phyloP scores from a whole-genome alignment of 1,284 basidiomycete species.

The Heterobasidion irregulare region DNA sequence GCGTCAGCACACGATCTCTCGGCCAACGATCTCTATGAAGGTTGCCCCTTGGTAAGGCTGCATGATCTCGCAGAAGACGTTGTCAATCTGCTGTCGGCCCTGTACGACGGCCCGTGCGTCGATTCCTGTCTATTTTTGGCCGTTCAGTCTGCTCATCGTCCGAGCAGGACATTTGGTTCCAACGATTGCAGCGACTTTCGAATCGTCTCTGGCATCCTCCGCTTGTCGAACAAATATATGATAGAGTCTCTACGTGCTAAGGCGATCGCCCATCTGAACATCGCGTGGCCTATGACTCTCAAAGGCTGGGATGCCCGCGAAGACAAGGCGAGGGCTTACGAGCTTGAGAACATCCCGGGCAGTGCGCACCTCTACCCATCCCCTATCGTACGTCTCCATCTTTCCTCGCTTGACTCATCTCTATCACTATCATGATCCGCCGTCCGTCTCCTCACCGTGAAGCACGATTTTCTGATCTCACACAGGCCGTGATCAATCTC shows the following conservation, averaged over 20 bases:
- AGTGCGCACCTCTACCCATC: conserved; percentile 47
- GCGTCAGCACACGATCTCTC: not conserved
- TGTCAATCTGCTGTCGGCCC: conserved; percentile 52
- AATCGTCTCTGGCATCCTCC: conserved; percentile 58
- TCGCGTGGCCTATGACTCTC: conserved; percentile 62
- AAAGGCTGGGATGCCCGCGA: conserved; percentile 67
- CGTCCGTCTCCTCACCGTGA: not conserved
- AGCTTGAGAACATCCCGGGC: conserved; percentile 35
- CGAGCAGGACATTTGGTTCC: conserved; percentile 44
- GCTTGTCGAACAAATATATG: conserved; percentile 65
- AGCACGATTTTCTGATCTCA: not conserved
- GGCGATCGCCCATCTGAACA: conserved; percentile 52
- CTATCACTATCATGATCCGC: conserved; percentile 1
- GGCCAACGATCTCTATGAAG: conserved; percentile 19
- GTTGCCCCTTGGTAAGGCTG: conserved; percentile 48
- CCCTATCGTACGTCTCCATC: conserved; percentile 39
- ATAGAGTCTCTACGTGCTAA: conserved; percentile 57
- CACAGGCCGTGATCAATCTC: conserved; percentile 55
- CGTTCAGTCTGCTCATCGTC: not conserved
- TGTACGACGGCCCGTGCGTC: conserved; percentile 68
- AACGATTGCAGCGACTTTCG: conserved; percentile 58
- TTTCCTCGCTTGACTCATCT: not conserved
- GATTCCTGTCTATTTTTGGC: conserved; percentile 14
- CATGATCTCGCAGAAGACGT: conserved; percentile 63
- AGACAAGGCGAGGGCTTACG: conserved; percentile 40